Percentiles rank a stretch among this genome's conserved stretches.
These are phyloP conservation scores for Tetrahymena malaccensis DNA, from an alignment of 73 alveolate genomes.

Conservation along the genomic window DNA sequence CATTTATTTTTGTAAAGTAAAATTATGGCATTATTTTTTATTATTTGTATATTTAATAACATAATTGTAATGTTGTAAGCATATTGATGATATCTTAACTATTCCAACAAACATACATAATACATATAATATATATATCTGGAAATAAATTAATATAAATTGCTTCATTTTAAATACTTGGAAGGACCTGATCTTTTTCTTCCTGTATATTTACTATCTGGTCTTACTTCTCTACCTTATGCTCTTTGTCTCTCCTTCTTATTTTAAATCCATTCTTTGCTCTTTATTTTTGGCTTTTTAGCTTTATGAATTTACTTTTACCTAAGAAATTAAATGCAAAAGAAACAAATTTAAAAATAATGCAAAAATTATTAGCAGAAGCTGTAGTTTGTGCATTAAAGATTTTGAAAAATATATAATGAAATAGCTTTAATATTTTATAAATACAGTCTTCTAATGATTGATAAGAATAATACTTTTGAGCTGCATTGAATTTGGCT, in stretches of 20 bases:
- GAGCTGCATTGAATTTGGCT: background rate
- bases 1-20: no score
- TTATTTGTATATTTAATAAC: no score
- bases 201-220: slow-evolving; percentile 88
- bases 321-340: background rate
- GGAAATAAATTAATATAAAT: background rate
- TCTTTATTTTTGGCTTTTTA: slow-evolving; percentile 38
- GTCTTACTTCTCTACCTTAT: slow-evolving; percentile 79
- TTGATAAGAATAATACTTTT: background rate
- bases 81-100: no score
- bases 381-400: background rate
- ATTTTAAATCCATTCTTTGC: slow-evolving; percentile 68
- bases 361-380: background rate
- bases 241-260: slow-evolving; percentile 84
- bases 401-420: no score
- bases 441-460: background rate
- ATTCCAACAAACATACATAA: background rate
- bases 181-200: slow-evolving; percentile 66
- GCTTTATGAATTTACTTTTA: slow-evolving; percentile 8
- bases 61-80: no score
- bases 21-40: no score
- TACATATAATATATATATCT: background rate
- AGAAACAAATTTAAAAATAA: background rate
- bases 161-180: background rate
- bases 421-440: background rate